phyloP scores from a whole-genome alignment of 257 asterid genomes.

The Solanum etuberosum region DNA sequence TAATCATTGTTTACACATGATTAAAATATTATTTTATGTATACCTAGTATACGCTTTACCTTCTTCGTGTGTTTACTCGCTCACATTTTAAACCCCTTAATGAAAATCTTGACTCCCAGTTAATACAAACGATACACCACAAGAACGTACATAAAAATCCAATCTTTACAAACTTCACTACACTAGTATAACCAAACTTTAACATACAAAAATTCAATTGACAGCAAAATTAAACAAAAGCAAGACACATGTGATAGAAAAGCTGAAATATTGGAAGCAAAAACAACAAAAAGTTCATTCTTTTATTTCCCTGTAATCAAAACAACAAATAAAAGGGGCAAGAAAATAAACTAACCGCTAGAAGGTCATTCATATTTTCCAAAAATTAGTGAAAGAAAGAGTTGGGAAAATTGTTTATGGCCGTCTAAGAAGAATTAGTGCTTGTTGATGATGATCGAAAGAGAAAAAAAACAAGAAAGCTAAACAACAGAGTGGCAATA shows the following conservation, averaged over 20 bases:
- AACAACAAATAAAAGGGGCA: neutral
- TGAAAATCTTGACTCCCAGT: neutral
- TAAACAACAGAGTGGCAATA: neutral
- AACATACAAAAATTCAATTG: neutral
- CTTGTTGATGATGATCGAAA: neutral
- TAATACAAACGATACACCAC: neutral
- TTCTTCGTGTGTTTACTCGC: neutral
- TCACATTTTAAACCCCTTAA: neutral
- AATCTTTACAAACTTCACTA: neutral
- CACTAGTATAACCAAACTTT: neutral
- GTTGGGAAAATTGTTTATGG: neutral
- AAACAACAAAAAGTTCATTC: neutral
- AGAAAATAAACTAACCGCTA: constrained; percentile 34
- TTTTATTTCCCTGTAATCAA: neutral
- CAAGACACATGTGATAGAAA: neutral
- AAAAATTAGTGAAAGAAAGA: neutral
- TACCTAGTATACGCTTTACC: too few relatives aligned
- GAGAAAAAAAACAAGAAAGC: neutral
- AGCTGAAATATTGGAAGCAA: neutral
- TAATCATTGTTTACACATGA: too few relatives aligned
- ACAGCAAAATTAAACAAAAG: neutral
- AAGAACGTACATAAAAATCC: neutral
- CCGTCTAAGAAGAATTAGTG: neutral
- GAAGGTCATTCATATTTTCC: constrained; percentile 53
- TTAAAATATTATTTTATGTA: too few relatives aligned